A percentile compares a stretch with the other conserved stretches of the same genome.
phyloP scores from a whole-genome alignment of 768 basidiomycete species.

The Hysterangium stoloniferum region DNA sequence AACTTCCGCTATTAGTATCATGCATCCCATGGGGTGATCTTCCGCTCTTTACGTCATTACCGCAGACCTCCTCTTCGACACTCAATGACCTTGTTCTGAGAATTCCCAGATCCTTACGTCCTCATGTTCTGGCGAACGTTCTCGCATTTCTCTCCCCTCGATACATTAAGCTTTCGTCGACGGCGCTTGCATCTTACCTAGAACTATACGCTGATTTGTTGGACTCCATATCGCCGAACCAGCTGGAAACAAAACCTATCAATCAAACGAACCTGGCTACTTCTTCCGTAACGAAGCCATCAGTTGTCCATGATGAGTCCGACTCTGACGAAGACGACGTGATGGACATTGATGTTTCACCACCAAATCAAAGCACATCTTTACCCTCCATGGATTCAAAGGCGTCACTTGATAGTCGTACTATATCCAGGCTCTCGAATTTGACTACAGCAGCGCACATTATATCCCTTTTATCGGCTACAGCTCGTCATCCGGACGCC shows the following conservation, averaged over 20 bases:
- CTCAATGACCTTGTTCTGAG: conserved; percentile 29
- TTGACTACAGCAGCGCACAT: conserved; percentile 47
- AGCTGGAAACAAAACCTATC: neutral
- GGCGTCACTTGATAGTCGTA: conserved; percentile 42
- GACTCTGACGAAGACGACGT: conserved; percentile 28
- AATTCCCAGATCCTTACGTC: conserved; percentile 10
- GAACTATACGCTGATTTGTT: conserved; percentile 44
- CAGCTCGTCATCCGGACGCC: conserved; percentile 12
- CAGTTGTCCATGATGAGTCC: conserved; percentile 28
- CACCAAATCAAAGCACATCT: neutral
- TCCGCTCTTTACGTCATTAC: conserved; percentile 40
- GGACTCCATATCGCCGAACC: conserved; percentile 28
- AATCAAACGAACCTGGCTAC: neutral
- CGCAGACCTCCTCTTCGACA: conserved; percentile 23
- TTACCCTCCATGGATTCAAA: neutral
- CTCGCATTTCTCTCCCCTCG: conserved; percentile 56
- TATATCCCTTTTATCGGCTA: conserved; percentile 36
- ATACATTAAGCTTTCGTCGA: conserved; percentile 40
- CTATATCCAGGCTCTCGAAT: conserved; percentile 53
- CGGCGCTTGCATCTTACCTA: conserved; percentile 46
- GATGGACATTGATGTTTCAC: neutral
- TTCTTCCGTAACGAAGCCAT: neutral
- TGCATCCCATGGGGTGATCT: conserved; percentile 28
- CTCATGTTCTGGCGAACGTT: conserved; percentile 67
- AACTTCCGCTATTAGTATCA: conserved; percentile 57